These are phyloP conservation scores for Coprinopsis sp. DNA, from an alignment of 768 basidiomycete genomes.

Conservation along the genomic window DNA sequence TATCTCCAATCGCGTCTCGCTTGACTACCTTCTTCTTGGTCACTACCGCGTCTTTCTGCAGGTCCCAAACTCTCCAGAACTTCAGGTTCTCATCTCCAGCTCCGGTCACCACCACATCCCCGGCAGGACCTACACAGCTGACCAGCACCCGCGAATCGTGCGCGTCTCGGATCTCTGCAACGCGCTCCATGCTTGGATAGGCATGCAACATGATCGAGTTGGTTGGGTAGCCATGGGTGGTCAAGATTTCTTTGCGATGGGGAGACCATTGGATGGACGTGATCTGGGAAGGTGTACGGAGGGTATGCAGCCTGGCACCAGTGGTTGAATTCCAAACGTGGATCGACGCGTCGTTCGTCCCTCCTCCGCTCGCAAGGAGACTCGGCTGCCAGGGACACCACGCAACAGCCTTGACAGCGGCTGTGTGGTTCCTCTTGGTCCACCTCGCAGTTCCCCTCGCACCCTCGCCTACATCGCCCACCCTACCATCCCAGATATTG, in stretches of 20 bases:
- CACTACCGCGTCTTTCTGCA: constrained; percentile 35
- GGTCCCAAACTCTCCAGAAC: constrained; percentile 89
- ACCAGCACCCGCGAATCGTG: constrained; percentile 90
- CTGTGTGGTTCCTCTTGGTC: constrained; percentile 89
- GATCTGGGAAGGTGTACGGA: constrained; percentile 86
- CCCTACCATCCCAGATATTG: constrained; percentile 92
- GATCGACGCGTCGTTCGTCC: constrained; percentile 88
- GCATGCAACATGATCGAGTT: constrained; percentile 77
- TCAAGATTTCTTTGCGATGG: constrained; percentile 84
- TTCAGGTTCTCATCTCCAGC: constrained; percentile 96
- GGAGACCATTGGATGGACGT: constrained; percentile 87
- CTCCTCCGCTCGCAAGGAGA: constrained; percentile 89
- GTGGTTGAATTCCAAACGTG: constrained; percentile 92
- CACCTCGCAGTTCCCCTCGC: constrained; percentile 69
- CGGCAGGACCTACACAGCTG: constrained; percentile 80
- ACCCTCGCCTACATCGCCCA: constrained; percentile 51
- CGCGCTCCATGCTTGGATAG: constrained; percentile 80
- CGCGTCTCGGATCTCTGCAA: constrained; percentile 83
- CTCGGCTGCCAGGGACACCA: constrained; percentile 98
- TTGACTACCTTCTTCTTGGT: constrained; percentile 54
- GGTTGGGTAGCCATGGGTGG: constrained; percentile 93
- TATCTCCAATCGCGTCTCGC: constrained; percentile 31
- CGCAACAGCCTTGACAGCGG: constrained; percentile 86
- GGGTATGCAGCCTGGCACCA: constrained; percentile 83
- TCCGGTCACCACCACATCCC: constrained; percentile 88